Evolutionary conservation across 139 green algal genomes (phyloP).

Genomic region (Chlorella sp.): DNA sequence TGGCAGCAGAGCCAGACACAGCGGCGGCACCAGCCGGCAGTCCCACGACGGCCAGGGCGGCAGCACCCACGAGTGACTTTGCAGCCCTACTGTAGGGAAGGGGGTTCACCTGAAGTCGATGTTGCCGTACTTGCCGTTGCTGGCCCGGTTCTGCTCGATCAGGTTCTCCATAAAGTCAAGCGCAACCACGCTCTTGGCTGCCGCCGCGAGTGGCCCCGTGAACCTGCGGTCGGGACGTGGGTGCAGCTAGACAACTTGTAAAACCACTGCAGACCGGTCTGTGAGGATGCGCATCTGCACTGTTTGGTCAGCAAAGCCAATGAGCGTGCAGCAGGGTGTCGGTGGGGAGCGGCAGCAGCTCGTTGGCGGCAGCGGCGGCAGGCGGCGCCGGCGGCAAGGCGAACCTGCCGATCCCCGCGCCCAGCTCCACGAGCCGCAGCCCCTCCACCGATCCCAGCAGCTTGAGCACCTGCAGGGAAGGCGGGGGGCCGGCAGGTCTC

Average conservation of each 20-base stretch:
- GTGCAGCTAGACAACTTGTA: too few relatives aligned
- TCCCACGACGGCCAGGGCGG: too few relatives aligned
- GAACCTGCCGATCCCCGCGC: constrained; percentile 85
- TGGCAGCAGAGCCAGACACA: too few relatives aligned
- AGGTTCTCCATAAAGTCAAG: constrained; percentile 91
- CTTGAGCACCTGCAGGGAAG: constrained; percentile 71
- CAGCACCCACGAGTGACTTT: too few relatives aligned
- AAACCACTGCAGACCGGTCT: too few relatives aligned
- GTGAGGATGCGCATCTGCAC: too few relatives aligned
- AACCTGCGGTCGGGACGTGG: constrained; percentile 74
- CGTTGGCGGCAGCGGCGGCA: too few relatives aligned
- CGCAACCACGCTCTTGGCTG: constrained; percentile 70
- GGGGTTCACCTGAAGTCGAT: constrained; percentile 64
- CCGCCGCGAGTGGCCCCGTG: constrained; percentile 75
- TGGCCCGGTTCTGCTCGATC: constrained; percentile 74
- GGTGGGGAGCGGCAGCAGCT: not conserved
- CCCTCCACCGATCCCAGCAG: constrained; percentile 77
- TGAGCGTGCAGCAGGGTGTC: not conserved
- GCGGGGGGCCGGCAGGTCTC: too few relatives aligned
- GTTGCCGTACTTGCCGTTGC: constrained; percentile 62
- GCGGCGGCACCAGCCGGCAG: too few relatives aligned
- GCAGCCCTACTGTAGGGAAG: too few relatives aligned
- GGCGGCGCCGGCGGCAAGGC: not conserved
- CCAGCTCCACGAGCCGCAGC: constrained; percentile 84
- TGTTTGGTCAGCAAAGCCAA: too few relatives aligned